Base-by-base conservation (phyloP, 257 asterid genomes). In the Fraxinus americana region DNA sequence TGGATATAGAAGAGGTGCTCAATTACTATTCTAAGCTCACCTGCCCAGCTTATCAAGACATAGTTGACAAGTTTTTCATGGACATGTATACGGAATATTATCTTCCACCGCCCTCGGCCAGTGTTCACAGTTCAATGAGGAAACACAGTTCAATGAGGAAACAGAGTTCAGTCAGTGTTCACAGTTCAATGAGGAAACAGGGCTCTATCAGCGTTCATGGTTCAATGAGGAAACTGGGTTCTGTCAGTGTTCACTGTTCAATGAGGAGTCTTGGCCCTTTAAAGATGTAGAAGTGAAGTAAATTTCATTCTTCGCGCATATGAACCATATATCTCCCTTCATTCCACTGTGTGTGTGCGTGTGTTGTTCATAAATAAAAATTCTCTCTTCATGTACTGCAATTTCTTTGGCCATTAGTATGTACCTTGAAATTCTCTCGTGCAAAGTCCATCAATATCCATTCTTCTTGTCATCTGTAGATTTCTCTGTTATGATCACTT, bases 1-100 rank as follows among this genome's bases (percentile, higher is more conserved):
- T 88, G 82, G 98, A 94, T 76, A 78, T 94, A 43, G 97, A 92
- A 78, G 98, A 94, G 83, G 97, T 89, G 71, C 86, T 94, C 34
- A 91, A 92, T 78, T 81, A 82, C 88, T 92, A 94, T 82, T 88
- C 92, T 39, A 81, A 86, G 17, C 94, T 94, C 25, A 94, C 78
- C 63, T 81, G 94, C 85, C 96, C 96, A 12, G 83, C 84, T 78
- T 93, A 89, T 78, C 80, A 70, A 1, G 94, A 87, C 52, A 89
- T 91, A 54, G 91, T 93, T 10, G 92, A 90, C 78, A 75, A 86
- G 16, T 88, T 93, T 75, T 91, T 90, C 85, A 81, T 80, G 83
- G 96, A 91, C 61, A 85, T 89, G 81, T 25, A 77, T 39, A 76
- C 84, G 61, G 91, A 87, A 35, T 87, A 83, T 83, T 54, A 73